A percentile compares a stretch with the other conserved stretches of the same genome.
These are phyloP conservation scores for Crithidia bombi DNA, from an alignment of 208 protist genomes.

Conservation along the genomic window DNA sequence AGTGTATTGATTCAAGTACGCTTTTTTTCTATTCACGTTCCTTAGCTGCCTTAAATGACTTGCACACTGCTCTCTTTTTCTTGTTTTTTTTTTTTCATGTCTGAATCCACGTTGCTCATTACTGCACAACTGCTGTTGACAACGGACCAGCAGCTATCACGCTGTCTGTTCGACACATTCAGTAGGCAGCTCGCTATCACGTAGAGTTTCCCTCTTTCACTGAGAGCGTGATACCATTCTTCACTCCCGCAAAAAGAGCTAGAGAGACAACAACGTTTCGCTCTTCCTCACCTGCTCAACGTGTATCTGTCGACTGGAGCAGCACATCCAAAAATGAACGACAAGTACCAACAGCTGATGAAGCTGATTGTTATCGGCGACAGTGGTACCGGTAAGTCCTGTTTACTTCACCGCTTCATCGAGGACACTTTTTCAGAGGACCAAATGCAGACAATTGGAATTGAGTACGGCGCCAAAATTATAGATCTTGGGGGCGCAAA, in stretches of 20 bases:
- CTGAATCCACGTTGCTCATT: not conserved
- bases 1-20: too few species aligned
- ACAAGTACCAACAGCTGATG: slow-evolving; percentile 85
- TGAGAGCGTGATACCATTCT: too few species aligned
- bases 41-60: too few species aligned
- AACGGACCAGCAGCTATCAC: not conserved
- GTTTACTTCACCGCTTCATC: slow-evolving; percentile 96
- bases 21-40: too few species aligned
- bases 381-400: slow-evolving; percentile 95
- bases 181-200: too few species aligned
- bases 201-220: too few species aligned
- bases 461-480: slow-evolving; percentile 98
- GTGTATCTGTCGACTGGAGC: too few species aligned
- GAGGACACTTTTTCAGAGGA: slow-evolving; percentile 95
- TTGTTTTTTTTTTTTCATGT: slow-evolving; percentile 15
- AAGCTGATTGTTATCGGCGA: slow-evolving; percentile 89
- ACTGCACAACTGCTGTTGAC: too few species aligned
- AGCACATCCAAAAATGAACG: slow-evolving; percentile 43
- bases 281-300: too few species aligned
- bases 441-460: slow-evolving; percentile 97
- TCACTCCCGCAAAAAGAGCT: too few species aligned
- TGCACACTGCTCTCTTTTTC: not conserved
- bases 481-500: slow-evolving; percentile 89
- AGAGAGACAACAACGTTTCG: too few species aligned
- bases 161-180: not conserved